A percentile compares a stretch with the other conserved stretches of the same genome.
These are phyloP conservation scores for Mycena belliarum DNA, from an alignment of 768 basidiomycete species.

Conservation along the genomic window DNA sequence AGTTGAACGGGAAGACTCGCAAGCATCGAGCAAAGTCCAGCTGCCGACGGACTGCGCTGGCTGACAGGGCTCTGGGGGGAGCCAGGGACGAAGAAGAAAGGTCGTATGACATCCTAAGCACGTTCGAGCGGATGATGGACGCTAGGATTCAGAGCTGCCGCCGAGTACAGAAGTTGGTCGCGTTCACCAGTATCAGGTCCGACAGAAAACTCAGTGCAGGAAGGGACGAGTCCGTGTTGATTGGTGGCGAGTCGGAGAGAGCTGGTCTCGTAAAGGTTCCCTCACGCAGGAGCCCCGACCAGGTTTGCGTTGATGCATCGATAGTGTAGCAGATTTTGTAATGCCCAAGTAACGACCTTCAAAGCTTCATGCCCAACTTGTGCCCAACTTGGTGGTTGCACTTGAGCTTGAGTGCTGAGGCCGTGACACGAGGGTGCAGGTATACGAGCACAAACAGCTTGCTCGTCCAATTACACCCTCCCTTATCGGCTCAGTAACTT, in stretches of 20 bases:
- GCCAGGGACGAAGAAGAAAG: constrained; percentile 19
- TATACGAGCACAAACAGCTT: background rate
- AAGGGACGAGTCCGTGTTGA: background rate
- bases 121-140: constrained; percentile 74
- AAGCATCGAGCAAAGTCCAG: constrained; percentile 1
- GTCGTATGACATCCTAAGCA: constrained; percentile 53
- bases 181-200: constrained; percentile 37
- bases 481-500: constrained; percentile 7
- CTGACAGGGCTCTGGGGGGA: background rate
- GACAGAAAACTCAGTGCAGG: background rate
- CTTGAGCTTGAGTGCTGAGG: too few species aligned
- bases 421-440: too few species aligned
- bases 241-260: background rate
- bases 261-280: background rate
- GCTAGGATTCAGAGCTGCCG: constrained; percentile 77
- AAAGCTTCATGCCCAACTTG: too few species aligned
- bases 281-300: constrained; percentile 1
- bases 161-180: constrained; percentile 59
- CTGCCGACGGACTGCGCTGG: background rate
- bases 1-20: constrained; percentile 10
- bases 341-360: background rate
- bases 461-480: background rate
- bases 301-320: background rate
- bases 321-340: background rate
- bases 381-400: background rate